Evolutionary conservation across 2,329 filamentous ascomycete genomes (phyloP).

Genomic region (Diaporthe batatas): DNA sequence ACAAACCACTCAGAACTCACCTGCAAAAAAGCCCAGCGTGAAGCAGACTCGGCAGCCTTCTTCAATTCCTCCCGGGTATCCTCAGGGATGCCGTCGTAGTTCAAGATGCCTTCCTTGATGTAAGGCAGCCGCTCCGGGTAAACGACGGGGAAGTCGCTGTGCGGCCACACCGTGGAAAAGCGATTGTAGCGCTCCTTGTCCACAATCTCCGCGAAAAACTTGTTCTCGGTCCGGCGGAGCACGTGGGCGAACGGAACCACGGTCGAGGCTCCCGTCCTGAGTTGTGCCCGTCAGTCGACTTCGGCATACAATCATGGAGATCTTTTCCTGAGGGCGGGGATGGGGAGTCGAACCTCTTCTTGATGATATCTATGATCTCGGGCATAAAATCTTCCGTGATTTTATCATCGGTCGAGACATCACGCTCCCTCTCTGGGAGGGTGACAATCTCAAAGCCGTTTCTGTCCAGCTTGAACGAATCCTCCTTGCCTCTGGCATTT

Average conservation of each 20-base stretch:
- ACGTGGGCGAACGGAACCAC: slow-evolving; percentile 34
- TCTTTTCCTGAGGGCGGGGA: background rate
- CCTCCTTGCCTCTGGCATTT: slow-evolving; percentile 26
- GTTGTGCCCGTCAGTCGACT: background rate
- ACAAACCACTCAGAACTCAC: background rate
- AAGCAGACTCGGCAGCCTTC: slow-evolving; percentile 50
- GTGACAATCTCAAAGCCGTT: slow-evolving; percentile 34
- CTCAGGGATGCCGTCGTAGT: slow-evolving; percentile 61
- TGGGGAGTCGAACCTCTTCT: background rate
- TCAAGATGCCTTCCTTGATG: background rate
- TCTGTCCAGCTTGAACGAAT: slow-evolving; percentile 31
- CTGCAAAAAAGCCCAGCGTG: slow-evolving; percentile 31
- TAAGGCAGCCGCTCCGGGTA: slow-evolving; percentile 10
- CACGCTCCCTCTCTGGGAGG: slow-evolving; percentile 3
- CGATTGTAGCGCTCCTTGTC: slow-evolving; percentile 60
- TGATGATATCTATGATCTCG: slow-evolving; percentile 15
- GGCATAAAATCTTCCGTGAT: slow-evolving; percentile 3
- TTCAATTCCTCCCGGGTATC: slow-evolving; percentile 56
- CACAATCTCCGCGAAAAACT: background rate
- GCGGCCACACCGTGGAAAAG: slow-evolving; percentile 53
- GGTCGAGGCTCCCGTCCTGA: slow-evolving; percentile 29
- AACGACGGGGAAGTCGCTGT: slow-evolving; percentile 60
- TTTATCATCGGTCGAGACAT: background rate
- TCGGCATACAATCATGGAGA: background rate
- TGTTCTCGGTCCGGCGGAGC: slow-evolving; percentile 28